A percentile compares a stretch with the other conserved stretches of the same genome.
phyloP scores from a whole-genome alignment of 192 early-diverging fungal genomes.

The Coemansia sp. region DNA sequence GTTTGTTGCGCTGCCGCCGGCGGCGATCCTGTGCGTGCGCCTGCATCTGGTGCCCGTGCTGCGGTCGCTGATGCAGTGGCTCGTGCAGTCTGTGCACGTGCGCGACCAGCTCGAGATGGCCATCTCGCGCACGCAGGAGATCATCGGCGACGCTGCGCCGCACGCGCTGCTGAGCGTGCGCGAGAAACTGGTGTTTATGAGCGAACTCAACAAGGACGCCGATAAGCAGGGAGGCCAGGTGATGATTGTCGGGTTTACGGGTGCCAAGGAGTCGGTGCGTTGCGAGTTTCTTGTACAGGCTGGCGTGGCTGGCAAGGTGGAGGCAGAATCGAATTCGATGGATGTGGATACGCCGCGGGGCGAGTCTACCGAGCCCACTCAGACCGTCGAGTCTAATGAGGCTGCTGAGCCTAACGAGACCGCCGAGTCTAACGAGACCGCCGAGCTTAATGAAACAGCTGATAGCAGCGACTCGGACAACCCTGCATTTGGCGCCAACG shows the following conservation, averaged over 20 bases:
- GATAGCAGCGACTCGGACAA: neutral
- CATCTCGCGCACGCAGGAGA: slow-evolving; percentile 31
- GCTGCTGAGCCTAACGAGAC: too few species aligned
- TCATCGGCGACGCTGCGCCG: slow-evolving; percentile 4
- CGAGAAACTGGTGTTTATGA: slow-evolving; percentile 39
- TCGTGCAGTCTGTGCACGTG: slow-evolving; percentile 42
- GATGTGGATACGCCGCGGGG: neutral
- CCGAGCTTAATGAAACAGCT: too few species aligned
- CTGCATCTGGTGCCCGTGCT: slow-evolving; percentile 34
- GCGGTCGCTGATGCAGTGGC: slow-evolving; percentile 51
- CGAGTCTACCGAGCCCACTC: neutral
- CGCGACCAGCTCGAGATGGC: slow-evolving; percentile 44
- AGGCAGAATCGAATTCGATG: neutral
- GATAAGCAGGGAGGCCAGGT: neutral
- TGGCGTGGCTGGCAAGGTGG: slow-evolving; percentile 6
- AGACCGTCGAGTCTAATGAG: too few species aligned
- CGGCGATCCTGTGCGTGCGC: slow-evolving; percentile 30
- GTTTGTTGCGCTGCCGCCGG: slow-evolving; percentile 38
- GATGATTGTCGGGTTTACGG: slow-evolving; percentile 50
- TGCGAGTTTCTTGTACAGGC: slow-evolving; percentile 48
- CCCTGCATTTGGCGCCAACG: neutral
- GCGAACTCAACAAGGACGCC: slow-evolving; percentile 5
- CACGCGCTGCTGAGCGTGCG: slow-evolving; percentile 30
- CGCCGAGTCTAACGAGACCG: too few species aligned
- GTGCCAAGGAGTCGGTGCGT: slow-evolving; percentile 35